Evolutionary conservation across 1,139 yeast species (phyloP).

Genomic region (Taiozyma onychis): DNA sequence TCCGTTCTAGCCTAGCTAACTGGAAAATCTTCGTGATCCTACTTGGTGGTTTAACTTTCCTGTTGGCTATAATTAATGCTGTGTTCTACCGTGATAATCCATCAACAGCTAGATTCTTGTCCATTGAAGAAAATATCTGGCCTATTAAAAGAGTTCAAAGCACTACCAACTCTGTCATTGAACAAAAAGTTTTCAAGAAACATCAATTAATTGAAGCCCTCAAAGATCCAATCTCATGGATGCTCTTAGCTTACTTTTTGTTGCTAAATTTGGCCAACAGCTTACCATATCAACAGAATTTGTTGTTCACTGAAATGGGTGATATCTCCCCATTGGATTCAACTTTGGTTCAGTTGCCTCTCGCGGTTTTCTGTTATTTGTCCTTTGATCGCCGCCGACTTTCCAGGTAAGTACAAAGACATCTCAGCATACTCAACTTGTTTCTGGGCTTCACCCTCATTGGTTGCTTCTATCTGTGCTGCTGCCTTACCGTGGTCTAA

Average conservation of each 20-base stretch:
- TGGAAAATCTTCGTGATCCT: conserved; percentile 39
- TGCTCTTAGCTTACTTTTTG: conserved; percentile 38
- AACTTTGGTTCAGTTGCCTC: conserved; percentile 49
- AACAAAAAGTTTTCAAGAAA: conserved; percentile 42
- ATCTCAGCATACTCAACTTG: conserved; percentile 32
- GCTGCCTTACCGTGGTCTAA: conserved; percentile 35
- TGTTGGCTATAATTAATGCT: conserved; percentile 28
- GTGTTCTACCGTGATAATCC: conserved; percentile 46
- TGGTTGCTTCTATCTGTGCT: conserved; percentile 42
- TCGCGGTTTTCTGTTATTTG: conserved; percentile 34
- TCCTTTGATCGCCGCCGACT: conserved; percentile 24
- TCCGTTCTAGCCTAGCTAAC: conserved; percentile 23
- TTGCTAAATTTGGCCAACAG: conserved; percentile 31
- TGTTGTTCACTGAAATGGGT: conserved; percentile 12
- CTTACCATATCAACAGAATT: conserved; percentile 32
- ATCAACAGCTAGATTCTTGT: conserved; percentile 40
- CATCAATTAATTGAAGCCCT: conserved; percentile 46
- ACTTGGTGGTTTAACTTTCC: conserved; percentile 37
- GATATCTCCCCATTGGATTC: conserved; percentile 37
- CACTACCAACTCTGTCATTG: conserved; percentile 38
- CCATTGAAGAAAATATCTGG: conserved; percentile 44
- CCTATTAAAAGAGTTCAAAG: conserved; percentile 38
- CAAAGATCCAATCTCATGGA: conserved; percentile 42
- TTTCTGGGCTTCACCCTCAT: conserved; percentile 35
- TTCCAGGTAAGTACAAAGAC: conserved; percentile 13